Evolutionary conservation across 1,139 yeast species (phyloP).

Genomic region (Ashbya aceris): DNA sequence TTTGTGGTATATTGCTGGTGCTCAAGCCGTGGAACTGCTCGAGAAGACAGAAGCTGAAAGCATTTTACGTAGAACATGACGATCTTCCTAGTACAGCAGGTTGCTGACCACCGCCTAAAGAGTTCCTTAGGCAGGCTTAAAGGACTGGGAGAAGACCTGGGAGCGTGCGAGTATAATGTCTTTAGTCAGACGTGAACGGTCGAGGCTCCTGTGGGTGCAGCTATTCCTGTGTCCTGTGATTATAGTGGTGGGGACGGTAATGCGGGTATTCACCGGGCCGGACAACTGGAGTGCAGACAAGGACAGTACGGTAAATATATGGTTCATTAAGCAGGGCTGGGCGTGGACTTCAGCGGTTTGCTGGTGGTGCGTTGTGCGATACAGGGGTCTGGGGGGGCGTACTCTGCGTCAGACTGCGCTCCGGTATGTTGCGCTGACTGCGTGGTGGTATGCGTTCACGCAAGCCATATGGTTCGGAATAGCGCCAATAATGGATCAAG

Average conservation of each 20-base stretch:
- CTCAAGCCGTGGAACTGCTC: too few species aligned
- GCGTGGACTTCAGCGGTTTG: constrained; percentile 66
- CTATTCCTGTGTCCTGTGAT: constrained; percentile 1
- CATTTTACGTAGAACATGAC: too few species aligned
- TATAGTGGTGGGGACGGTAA: constrained; percentile 1
- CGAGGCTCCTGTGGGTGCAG: not conserved
- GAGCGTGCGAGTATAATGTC: too few species aligned
- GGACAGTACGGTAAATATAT: constrained; percentile 46
- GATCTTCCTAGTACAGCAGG: too few species aligned
- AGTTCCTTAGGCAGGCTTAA: too few species aligned
- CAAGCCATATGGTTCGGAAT: constrained; percentile 18
- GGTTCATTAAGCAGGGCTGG: constrained; percentile 89
- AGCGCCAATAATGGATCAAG: constrained; percentile 75
- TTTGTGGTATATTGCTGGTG: too few species aligned
- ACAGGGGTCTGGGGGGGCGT: constrained; percentile 6
- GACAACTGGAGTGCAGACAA: constrained; percentile 11
- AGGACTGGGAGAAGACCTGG: too few species aligned
- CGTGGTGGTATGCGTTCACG: constrained; percentile 28
- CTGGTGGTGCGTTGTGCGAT: constrained; percentile 19
- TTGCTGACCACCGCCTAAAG: too few species aligned
- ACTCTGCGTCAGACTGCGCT: not conserved
- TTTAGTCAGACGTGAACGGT: not conserved
- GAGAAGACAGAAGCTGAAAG: too few species aligned
- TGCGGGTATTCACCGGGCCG: not conserved
- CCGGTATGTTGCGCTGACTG: constrained; percentile 18